phyloP scores from a whole-genome alignment of 1,284 basidiomycete genomes.

The Hemileia vastatrix region DNA sequence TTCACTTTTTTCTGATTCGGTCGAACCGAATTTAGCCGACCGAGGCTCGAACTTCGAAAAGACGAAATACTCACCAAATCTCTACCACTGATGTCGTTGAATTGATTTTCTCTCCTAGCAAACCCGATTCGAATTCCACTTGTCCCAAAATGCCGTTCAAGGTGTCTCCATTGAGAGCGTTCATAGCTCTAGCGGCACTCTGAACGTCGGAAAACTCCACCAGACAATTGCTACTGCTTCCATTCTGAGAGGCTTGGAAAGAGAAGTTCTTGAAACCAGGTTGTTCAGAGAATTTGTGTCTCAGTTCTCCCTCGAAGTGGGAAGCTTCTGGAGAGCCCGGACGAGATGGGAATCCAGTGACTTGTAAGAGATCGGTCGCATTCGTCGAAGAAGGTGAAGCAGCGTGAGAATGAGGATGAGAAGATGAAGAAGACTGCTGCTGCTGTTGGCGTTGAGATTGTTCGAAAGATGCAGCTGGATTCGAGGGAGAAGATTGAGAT shows the following conservation, averaged over 20 bases:
- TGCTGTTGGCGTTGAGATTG: neutral
- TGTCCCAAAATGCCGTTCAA: conserved; percentile 81
- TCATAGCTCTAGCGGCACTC: conserved; percentile 71
- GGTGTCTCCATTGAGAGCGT: conserved; percentile 81
- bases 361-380: neutral
- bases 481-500: neutral
- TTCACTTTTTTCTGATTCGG: too few species aligned
- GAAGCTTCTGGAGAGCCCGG: conserved; percentile 23
- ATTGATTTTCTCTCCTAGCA: too few species aligned
- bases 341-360: neutral
- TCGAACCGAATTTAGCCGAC: too few species aligned
- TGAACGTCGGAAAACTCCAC: conserved; percentile 78
- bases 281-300: conserved; percentile 27
- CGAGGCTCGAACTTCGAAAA: too few species aligned
- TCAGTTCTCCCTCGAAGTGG: conserved; percentile 34
- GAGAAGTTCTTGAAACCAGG: conserved; percentile 35
- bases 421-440: neutral
- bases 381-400: neutral
- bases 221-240: too few species aligned
- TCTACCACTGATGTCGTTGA: too few species aligned
- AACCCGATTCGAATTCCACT: conserved; percentile 91
- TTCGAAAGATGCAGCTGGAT: neutral
- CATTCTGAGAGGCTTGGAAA: conserved; percentile 37
- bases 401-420: neutral
- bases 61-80: too few species aligned